phyloP scores from a whole-genome alignment of 164 flowering plant species.

The Chimonanthus salicifolius region DNA sequence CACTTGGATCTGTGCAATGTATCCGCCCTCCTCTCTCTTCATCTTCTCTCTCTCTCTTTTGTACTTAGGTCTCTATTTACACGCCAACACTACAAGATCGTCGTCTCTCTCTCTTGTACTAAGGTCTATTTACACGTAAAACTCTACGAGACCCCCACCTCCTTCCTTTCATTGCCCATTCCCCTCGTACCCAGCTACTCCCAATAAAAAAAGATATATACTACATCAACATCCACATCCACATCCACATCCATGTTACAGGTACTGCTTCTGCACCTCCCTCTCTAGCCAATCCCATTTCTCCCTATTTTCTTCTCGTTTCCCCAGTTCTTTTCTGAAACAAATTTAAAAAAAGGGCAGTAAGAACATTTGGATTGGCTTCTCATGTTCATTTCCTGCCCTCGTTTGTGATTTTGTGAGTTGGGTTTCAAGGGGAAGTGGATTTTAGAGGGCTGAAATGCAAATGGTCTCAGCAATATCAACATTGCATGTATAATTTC shows the following conservation, averaged over 20 bases:
- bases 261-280: constrained; percentile 3
- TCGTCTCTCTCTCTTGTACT: neutral
- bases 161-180: neutral
- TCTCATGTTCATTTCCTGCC: too few relatives aligned
- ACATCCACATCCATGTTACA: neutral
- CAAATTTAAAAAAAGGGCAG: too few relatives aligned
- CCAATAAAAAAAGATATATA: neutral
- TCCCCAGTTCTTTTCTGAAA: neutral
- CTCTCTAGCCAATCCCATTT: neutral
- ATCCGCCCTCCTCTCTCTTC: constrained; percentile 22
- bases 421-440: neutral
- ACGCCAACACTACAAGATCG: neutral
- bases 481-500: neutral
- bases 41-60: constrained; percentile 11
- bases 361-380: neutral
- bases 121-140: neutral
- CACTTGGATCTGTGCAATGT: constrained; percentile 35
- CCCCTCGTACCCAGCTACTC: neutral
- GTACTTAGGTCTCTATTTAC: neutral
- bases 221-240: neutral
- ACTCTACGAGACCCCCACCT: neutral
- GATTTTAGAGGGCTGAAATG: neutral
- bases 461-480: neutral
- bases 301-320: neutral
- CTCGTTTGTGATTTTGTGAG: neutral